These are phyloP conservation scores for Alternaria arbusti DNA, from an alignment of 2,329 filamentous ascomycete species.

Conservation along the genomic window DNA sequence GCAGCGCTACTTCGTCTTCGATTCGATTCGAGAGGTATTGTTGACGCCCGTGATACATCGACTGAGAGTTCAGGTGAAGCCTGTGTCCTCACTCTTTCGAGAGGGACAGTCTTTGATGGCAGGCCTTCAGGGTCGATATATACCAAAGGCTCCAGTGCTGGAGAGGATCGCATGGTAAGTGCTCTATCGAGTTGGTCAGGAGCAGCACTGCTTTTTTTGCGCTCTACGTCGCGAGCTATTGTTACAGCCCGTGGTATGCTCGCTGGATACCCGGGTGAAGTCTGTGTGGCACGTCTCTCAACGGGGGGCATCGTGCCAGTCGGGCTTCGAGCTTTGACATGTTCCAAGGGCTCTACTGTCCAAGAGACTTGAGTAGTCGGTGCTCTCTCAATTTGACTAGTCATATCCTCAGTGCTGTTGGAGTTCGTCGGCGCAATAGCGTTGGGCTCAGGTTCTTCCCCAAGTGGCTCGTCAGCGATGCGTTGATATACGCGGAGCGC, in stretches of 20 bases:
- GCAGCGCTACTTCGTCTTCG: conserved; percentile 15
- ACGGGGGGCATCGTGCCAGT: neutral
- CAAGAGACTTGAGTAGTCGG: neutral
- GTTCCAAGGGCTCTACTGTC: neutral
- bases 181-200: neutral
- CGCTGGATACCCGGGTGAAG: neutral
- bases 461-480: neutral
- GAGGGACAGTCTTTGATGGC: neutral
- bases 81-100: neutral
- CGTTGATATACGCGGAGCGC: neutral
- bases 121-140: neutral
- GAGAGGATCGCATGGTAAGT: conserved; percentile 9
- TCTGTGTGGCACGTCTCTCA: neutral
- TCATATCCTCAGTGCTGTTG: neutral
- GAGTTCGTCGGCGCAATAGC: neutral
- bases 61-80: neutral
- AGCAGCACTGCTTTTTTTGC: neutral
- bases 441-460: neutral
- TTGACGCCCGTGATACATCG: conserved; percentile 8
- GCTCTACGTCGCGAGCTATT: neutral
- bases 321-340: neutral
- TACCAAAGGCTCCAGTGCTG: conserved; percentile 9
- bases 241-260: neutral
- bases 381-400: neutral
- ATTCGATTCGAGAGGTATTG: neutral